Evolutionary conservation across 2,329 filamentous ascomycete genomes (phyloP).

Genomic region (Penicillium capsulatum): DNA sequence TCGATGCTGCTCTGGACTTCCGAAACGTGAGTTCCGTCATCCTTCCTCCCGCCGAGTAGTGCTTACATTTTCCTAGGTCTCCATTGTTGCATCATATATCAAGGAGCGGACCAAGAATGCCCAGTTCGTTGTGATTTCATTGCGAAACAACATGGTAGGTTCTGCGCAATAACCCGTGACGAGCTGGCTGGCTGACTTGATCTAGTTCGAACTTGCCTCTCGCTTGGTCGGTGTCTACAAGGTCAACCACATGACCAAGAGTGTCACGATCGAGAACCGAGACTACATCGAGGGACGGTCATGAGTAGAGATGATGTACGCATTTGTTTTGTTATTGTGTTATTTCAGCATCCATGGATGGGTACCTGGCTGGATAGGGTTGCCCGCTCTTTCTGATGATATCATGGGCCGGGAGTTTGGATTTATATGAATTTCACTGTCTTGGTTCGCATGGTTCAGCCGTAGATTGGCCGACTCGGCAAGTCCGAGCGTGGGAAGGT

Average conservation of each 20-base stretch:
- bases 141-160: conserved; percentile 87
- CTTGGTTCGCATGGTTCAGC: too few species aligned
- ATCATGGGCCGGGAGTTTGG: conserved; percentile 23
- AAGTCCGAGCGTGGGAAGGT: too few species aligned
- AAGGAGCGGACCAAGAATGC: conserved; percentile 99
- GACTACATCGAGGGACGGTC: conserved; percentile 60
- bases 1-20: conserved; percentile 96
- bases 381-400: conserved; percentile 22
- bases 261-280: conserved; percentile 79
- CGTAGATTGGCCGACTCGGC: too few species aligned
- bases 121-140: conserved; percentile 96
- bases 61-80: conserved; percentile 60
- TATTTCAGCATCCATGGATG: conserved; percentile 15
- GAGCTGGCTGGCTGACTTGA: conserved; percentile 1
- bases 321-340: conserved; percentile 15
- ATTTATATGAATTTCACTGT: conserved; percentile 17
- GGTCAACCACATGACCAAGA: conserved; percentile 98
- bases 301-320: conserved; percentile 13
- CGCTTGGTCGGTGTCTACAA: conserved; percentile 97
- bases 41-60: background rate
- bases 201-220: conserved; percentile 82
- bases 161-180: too few species aligned
- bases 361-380: conserved; percentile 17
- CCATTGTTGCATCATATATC: conserved; percentile 97
- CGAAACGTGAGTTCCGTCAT: conserved; percentile 70